A percentile compares a stretch with the other conserved stretches of the same genome.
phyloP scores from a whole-genome alignment of 169 alveolate species.

The Pseudocohnilembus persalinus region DNA sequence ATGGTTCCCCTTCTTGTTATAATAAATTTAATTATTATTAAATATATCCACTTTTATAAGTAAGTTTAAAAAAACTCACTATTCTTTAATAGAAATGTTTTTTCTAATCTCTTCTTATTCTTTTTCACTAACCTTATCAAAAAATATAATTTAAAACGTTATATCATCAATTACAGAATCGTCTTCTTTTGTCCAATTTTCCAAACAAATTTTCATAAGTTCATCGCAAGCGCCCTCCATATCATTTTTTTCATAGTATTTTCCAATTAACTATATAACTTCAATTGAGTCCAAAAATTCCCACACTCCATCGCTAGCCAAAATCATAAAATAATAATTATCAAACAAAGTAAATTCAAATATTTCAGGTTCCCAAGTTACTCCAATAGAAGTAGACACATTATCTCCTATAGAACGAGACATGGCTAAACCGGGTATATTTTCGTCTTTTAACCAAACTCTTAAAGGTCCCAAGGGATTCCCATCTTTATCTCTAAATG shows the following conservation, averaged over 20 bases:
- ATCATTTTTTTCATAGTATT: constrained; percentile 56
- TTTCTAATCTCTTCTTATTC: not conserved
- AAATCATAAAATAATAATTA: constrained; percentile 70
- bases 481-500: constrained; percentile 54
- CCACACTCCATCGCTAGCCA: constrained; percentile 89
- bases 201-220: constrained; percentile 50
- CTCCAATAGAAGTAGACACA: constrained; percentile 72
- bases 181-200: constrained; percentile 61
- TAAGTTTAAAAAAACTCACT: not conserved
- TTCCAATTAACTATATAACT: constrained; percentile 57
- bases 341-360: constrained; percentile 42
- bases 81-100: not conserved
- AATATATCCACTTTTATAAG: too few relatives aligned
- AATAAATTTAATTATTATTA: too few relatives aligned
- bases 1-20: too few relatives aligned
- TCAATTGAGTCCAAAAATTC: constrained; percentile 79
- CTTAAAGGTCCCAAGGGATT: constrained; percentile 80
- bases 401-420: constrained; percentile 80
- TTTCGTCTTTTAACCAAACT: constrained; percentile 74
- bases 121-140: constrained; percentile 26
- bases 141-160: constrained; percentile 76
- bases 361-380: constrained; percentile 72
- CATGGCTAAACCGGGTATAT: constrained; percentile 86
- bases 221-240: constrained; percentile 67
- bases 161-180: constrained; percentile 86